Conservation (phyloP, 1,284 basidiomycete genomes). For the Ceratobasidium papillatum region DNA sequence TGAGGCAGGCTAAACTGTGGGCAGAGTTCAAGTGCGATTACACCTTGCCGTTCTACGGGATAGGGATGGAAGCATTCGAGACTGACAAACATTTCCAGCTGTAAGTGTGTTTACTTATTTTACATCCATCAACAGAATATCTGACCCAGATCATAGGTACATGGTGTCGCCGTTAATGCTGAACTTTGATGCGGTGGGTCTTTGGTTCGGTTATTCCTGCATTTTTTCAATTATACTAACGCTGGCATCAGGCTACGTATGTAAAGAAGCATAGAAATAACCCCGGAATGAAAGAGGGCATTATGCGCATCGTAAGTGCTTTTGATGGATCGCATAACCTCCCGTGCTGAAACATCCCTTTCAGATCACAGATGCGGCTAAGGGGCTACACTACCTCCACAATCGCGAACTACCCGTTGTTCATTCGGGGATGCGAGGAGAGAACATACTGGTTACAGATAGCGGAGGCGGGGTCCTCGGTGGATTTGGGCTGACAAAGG, state of each 20-base stretch:
- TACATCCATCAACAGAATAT: background rate
- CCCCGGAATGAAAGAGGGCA: constrained; percentile 5
- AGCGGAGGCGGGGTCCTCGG: constrained; percentile 26
- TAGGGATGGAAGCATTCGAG: constrained; percentile 35
- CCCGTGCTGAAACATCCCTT: background rate
- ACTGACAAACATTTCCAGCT: constrained; percentile 28
- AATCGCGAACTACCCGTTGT: constrained; percentile 7
- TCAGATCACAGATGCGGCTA: constrained; percentile 33
- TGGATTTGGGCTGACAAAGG: constrained; percentile 33
- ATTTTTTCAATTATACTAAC: background rate
- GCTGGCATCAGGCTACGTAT: constrained; percentile 10
- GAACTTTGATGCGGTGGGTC: constrained; percentile 31
- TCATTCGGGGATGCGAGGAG: constrained; percentile 37
- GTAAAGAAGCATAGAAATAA: constrained; percentile 13
- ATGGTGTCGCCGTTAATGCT: constrained; percentile 34
- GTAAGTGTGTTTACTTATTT: background rate
- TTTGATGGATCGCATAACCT: background rate
- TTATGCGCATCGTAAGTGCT: constrained; percentile 32
- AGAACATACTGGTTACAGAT: constrained; percentile 28
- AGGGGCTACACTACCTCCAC: constrained; percentile 29
- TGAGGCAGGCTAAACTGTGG: constrained; percentile 26
- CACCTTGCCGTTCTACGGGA: constrained; percentile 31
- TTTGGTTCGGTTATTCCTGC: too few species aligned
- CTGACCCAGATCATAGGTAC: background rate
- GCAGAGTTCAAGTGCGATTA: constrained; percentile 21